Conservation (phyloP, 805 yeast genomes). For the Candida yuanshanica region DNA sequence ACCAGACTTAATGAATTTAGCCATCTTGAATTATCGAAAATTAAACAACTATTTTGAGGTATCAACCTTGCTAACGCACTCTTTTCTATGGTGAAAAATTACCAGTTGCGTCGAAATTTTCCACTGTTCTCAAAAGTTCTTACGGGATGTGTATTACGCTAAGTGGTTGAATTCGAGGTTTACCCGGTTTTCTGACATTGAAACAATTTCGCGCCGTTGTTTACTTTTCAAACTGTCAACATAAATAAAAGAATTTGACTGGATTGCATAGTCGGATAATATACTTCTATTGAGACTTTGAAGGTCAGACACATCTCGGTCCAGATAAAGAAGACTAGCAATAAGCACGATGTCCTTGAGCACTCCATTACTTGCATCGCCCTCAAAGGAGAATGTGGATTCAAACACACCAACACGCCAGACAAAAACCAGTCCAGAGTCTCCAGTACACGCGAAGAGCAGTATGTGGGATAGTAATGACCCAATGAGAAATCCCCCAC, state of each 20-base stretch:
- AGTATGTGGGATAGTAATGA: conserved; percentile 36
- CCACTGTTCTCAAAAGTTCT: conserved; percentile 16
- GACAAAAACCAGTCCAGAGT: conserved; percentile 5
- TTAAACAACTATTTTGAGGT: neutral
- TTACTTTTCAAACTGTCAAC: conserved; percentile 5
- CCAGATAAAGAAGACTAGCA: neutral
- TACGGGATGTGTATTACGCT: conserved; percentile 21
- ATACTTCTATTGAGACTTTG: too few relatives aligned
- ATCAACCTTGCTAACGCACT: neutral
- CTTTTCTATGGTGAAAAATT: conserved; percentile 16
- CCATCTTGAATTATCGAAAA: conserved; percentile 48
- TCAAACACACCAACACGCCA: conserved; percentile 12
- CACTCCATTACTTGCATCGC: neutral
- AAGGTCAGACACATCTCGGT: too few relatives aligned
- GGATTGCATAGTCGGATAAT: too few relatives aligned
- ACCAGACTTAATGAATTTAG: conserved; percentile 99
- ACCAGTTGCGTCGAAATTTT: conserved; percentile 18
- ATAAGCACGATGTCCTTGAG: neutral
- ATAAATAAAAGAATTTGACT: neutral
- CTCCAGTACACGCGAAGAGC: conserved; percentile 13
- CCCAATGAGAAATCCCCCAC: conserved; percentile 36
- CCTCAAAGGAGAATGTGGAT: conserved; percentile 14
- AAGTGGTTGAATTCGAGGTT: neutral
- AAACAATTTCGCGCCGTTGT: conserved; percentile 8
- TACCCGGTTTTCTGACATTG: neutral